Conservation (phyloP, 2,329 filamentous ascomycete genomes). For the Sphaceloma murrayae region DNA sequence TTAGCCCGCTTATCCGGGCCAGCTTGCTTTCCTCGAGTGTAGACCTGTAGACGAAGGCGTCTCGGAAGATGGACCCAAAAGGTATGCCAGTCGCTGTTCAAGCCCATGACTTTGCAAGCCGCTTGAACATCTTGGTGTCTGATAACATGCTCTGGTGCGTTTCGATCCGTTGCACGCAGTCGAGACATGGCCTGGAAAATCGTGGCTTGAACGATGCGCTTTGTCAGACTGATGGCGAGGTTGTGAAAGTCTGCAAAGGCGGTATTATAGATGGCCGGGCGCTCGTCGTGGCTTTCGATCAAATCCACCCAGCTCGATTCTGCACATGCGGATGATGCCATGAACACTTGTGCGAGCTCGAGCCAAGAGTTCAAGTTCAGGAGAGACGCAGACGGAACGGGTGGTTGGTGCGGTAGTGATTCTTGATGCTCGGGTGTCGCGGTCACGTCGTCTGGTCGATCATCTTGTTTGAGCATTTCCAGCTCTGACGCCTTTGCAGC, state of each 20-base stretch:
- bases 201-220: conserved; percentile 57
- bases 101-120: conserved; percentile 45
- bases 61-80: conserved; percentile 46
- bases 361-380: conserved; percentile 55
- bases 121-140: conserved; percentile 40
- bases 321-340: conserved; percentile 53
- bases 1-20: not conserved
- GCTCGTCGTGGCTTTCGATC: conserved; percentile 37
- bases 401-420: not conserved
- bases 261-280: conserved; percentile 63
- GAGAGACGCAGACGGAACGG: conserved; percentile 45
- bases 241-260: conserved; percentile 68
- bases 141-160: conserved; percentile 24
- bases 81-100: conserved; percentile 37
- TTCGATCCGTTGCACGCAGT: conserved; percentile 42
- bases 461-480: conserved; percentile 17
- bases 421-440: not conserved
- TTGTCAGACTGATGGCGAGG: conserved; percentile 57
- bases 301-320: conserved; percentile 60
- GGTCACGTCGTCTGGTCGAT: not conserved
- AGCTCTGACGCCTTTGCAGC: conserved; percentile 30
- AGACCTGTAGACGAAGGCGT: conserved; percentile 45
- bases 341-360: conserved; percentile 58
- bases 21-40: conserved; percentile 20
- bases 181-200: conserved; percentile 64